Evolutionary conservation across 2,329 filamentous ascomycete species (phyloP).

Genomic region (Aureobasidium lini): DNA sequence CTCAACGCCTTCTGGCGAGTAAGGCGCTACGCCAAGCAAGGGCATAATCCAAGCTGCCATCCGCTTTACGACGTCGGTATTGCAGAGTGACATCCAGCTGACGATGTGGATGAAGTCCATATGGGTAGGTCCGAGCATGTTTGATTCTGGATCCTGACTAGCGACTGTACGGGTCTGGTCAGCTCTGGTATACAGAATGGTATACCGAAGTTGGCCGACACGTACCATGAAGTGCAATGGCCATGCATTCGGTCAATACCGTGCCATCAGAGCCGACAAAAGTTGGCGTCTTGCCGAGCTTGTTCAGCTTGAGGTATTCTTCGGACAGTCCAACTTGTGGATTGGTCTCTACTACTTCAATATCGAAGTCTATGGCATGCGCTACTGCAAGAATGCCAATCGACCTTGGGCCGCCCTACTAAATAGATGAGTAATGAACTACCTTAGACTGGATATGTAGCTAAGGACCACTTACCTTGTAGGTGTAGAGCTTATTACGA

Average conservation of each 20-base stretch:
- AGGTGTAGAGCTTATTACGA: not conserved
- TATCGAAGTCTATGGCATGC: constrained; percentile 90
- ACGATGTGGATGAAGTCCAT: constrained; percentile 98
- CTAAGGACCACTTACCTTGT: not conserved
- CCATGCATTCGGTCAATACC: constrained; percentile 78
- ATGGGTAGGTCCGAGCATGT: constrained; percentile 98
- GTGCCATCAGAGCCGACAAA: constrained; percentile 91
- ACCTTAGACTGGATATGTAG: no score
- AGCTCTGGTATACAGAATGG: not conserved
- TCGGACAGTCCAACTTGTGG: constrained; percentile 54
- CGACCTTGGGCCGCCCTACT: constrained; percentile 78
- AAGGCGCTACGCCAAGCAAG: not conserved
- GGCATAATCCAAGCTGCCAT: constrained; percentile 48
- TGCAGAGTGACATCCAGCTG: constrained; percentile 96
- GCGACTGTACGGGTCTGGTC: not conserved
- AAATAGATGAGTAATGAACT: constrained; percentile 12
- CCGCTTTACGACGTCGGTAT: constrained; percentile 45
- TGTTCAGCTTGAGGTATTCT: constrained; percentile 79
- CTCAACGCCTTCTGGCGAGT: constrained; percentile 30
- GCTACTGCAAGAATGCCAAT: constrained; percentile 84
- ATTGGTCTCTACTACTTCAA: constrained; percentile 72
- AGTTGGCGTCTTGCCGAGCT: constrained; percentile 82
- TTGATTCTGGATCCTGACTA: constrained; percentile 38
- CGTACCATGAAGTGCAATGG: constrained; percentile 92
- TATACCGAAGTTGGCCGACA: not conserved